Percentiles rank a stretch among this genome's conserved stretches.
These are phyloP conservation scores for Cryptosporidium sp. DNA, from an alignment of 169 alveolate genomes.

Conservation along the genomic window DNA sequence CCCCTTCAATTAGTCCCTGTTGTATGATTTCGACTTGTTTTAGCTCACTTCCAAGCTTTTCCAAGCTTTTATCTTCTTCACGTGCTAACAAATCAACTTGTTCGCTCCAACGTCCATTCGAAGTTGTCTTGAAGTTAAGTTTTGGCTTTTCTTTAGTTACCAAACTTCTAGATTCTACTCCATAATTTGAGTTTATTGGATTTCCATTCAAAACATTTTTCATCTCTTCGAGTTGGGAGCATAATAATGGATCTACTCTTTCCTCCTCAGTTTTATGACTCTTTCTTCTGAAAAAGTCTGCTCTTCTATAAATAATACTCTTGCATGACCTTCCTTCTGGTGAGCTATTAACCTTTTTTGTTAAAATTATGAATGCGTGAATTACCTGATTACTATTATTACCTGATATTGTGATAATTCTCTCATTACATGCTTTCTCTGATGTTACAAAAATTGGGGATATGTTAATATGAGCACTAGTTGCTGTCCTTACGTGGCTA, in stretches of 20 bases:
- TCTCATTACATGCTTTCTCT: conserved; percentile 68
- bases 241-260: conserved; percentile 23
- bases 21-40: not conserved
- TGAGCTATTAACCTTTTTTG: conserved; percentile 44
- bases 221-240: conserved; percentile 49
- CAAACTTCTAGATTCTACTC: not conserved
- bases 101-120: conserved; percentile 52
- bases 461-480: conserved; percentile 65
- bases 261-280: not conserved
- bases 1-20: not conserved
- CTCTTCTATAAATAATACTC: conserved; percentile 52
- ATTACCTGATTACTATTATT: conserved; percentile 35
- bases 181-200: conserved; percentile 7
- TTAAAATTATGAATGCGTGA: conserved; percentile 52
- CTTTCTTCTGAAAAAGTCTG: conserved; percentile 37
- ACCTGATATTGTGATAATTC: conserved; percentile 51
- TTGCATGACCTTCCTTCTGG: conserved; percentile 69
- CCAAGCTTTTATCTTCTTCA: conserved; percentile 3
- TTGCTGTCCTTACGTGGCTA: conserved; percentile 36
- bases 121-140: not conserved
- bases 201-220: conserved; percentile 3
- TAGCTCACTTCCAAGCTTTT: not conserved
- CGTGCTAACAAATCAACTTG: conserved; percentile 11
- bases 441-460: conserved; percentile 72
- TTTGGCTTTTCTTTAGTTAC: conserved; percentile 19